Evolutionary conservation across 768 basidiomycete genomes (phyloP).

Genomic region (Suillus subalutaceus): DNA sequence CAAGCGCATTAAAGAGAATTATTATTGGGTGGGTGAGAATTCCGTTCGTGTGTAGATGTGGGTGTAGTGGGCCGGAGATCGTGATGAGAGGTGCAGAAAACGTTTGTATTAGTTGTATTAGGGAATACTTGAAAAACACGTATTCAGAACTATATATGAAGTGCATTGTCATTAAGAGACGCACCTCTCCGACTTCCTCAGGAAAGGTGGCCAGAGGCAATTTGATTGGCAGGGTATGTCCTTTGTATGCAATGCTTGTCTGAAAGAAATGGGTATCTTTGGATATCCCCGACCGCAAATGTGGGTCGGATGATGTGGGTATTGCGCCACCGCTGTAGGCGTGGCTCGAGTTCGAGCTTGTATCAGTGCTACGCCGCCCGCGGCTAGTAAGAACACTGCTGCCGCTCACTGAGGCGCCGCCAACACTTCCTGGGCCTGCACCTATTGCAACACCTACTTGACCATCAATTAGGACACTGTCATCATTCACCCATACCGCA

Average conservation of each 20-base stretch:
- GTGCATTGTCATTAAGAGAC: slow-evolving; percentile 32
- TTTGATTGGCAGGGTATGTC: slow-evolving; percentile 84
- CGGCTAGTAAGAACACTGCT: slow-evolving; percentile 48
- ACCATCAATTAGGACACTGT: slow-evolving; percentile 55
- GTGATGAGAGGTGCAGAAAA: slow-evolving; percentile 65
- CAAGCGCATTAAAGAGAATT: slow-evolving; percentile 92
- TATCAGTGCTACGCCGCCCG: slow-evolving; percentile 69
- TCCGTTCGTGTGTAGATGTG: slow-evolving; percentile 93
- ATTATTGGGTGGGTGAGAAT: slow-evolving; percentile 91
- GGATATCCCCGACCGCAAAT: slow-evolving; percentile 49
- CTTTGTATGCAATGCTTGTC: slow-evolving; percentile 81
- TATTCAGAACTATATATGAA: slow-evolving; percentile 16
- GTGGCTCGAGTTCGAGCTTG: slow-evolving; percentile 72
- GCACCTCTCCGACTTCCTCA: slow-evolving; percentile 95
- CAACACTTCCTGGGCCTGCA: slow-evolving; percentile 45
- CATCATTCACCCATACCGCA: slow-evolving; percentile 84
- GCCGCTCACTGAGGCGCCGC: slow-evolving; percentile 32
- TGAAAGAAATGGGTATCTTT: slow-evolving; percentile 97
- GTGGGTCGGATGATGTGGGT: slow-evolving; percentile 49
- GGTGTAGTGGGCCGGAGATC: slow-evolving; percentile 77
- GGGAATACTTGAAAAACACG: slow-evolving; percentile 67
- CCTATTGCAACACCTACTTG: slow-evolving; percentile 42
- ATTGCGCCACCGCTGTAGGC: slow-evolving; percentile 38
- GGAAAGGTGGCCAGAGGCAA: slow-evolving; percentile 88
- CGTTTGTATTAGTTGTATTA: slow-evolving; percentile 87